Percentiles rank a stretch among this genome's conserved stretches.
Evolutionary conservation across 768 basidiomycete genomes (phyloP).

Genomic region (Clavaria fumosa): DNA sequence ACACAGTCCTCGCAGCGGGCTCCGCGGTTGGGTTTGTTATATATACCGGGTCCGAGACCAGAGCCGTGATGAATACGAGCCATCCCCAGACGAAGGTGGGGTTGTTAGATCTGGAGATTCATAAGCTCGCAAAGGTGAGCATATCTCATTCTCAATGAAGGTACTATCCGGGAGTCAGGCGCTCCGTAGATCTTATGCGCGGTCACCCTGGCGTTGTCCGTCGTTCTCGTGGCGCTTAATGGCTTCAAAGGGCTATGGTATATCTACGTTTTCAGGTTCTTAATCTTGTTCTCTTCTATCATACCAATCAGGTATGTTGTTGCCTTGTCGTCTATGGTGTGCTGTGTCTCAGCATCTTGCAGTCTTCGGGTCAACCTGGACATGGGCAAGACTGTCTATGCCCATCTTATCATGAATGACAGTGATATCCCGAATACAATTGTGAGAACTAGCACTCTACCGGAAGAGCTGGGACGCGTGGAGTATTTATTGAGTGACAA

Average conservation of each 20-base stretch:
- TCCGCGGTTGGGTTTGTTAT: conserved; percentile 85
- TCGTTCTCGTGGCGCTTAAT: conserved; percentile 87
- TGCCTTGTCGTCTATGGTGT: not conserved
- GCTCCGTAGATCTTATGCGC: conserved; percentile 69
- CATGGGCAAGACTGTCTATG: conserved; percentile 99
- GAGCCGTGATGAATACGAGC: conserved; percentile 98
- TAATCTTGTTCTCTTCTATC: conserved; percentile 97
- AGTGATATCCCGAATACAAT: conserved; percentile 87
- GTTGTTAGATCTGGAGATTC: conserved; percentile 85
- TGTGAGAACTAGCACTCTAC: conserved; percentile 92
- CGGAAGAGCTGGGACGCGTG: conserved; percentile 90
- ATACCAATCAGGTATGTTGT: conserved; percentile 92
- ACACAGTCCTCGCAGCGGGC: conserved; percentile 93
- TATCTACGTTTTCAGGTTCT: conserved; percentile 89
- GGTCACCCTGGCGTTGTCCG: conserved; percentile 83
- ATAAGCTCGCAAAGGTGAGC: conserved; percentile 88
- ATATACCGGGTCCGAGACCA: conserved; percentile 88
- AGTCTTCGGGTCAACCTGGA: conserved; percentile 98
- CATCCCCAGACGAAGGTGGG: conserved; percentile 94
- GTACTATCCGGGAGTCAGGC: not conserved
- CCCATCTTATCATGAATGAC: conserved; percentile 89
- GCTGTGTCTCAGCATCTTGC: conserved; percentile 2
- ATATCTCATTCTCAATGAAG: not conserved
- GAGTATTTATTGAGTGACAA: conserved; percentile 96
- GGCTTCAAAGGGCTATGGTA: conserved; percentile 95